Base-by-base conservation (phyloP, 257 asterid genomes). In the Thymus mandschuricus region DNA sequence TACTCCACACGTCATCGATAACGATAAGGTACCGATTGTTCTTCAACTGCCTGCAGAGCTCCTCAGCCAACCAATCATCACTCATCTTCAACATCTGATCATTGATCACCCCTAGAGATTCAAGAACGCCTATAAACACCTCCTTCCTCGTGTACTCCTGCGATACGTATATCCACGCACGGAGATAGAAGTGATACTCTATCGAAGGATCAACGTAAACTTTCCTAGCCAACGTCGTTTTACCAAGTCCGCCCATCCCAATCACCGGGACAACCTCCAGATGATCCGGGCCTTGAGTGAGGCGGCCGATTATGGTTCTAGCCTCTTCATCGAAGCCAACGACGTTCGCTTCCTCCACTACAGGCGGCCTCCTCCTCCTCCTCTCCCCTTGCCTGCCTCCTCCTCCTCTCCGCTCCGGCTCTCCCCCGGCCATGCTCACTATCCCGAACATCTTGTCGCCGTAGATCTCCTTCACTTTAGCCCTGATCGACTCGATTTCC, bases 381-480 rank as follows among this genome's bases (percentile, higher is more conserved):
- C 40, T 3, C 2, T 34, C 38, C 38, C 38, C 38, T 34, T 35
- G 40, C 4, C 40, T 35, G 5, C 40, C 40, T 35, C 40, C 40
- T 35, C 40, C 40, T 35, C 40, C 40, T 1, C 40, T 35, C 5
- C 40, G 40, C 40, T 35, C 40, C 40, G 40, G 40, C 40, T 35
- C 40, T 35, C 71, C 70, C 13, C 48, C 60, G 10, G 81, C 64
- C 6, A 78, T 44, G 73, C 40, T 81, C 66, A 78, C 84, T 62
- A 84, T 84, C n/a, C 84, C 88, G 71, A 76, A 78, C 84, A 81
- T 70, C 77, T 79, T 84, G 12, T 81, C 81, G 59, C 70, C 88
- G 34, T 81, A 81, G 33, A 81, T 78, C 52, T 71, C 74, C 69
- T 72, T 72, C 60, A 71, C 66, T 65, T 74, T 75, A 4, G 8